phyloP scores from a whole-genome alignment of 2,329 filamentous ascomycete species.

The Fusarium tupiense region DNA sequence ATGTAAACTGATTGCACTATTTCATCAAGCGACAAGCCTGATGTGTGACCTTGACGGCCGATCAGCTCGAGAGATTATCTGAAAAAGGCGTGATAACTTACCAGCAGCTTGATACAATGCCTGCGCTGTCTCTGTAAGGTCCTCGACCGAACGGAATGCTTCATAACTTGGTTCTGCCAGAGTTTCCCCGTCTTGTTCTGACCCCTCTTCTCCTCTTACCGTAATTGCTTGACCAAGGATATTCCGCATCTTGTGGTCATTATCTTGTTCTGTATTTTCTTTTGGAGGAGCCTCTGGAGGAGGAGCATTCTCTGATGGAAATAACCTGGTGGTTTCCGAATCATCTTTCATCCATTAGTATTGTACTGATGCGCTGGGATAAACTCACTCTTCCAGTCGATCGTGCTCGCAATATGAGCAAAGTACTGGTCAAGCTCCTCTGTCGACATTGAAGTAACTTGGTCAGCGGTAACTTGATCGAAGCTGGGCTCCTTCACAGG shows the following conservation, averaged over 20 bases:
- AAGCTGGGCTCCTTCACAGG: constrained; percentile 48
- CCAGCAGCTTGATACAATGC: constrained; percentile 48
- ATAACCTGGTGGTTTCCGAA: constrained; percentile 48
- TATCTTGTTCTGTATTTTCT: constrained; percentile 42
- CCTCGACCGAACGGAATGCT: constrained; percentile 45
- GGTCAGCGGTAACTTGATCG: constrained; percentile 65
- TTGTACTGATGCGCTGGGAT: too few relatives aligned
- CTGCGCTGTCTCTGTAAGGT: constrained; percentile 46
- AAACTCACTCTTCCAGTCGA: constrained; percentile 48
- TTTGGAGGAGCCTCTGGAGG: constrained; percentile 15
- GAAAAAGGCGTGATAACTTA: constrained; percentile 28
- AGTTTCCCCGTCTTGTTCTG: neutral
- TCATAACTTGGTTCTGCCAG: constrained; percentile 39
- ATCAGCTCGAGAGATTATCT: constrained; percentile 16
- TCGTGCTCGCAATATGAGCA: constrained; percentile 49
- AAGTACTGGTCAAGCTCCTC: constrained; percentile 74
- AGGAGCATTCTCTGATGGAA: constrained; percentile 45
- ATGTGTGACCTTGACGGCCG: constrained; percentile 40
- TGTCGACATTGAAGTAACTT: constrained; percentile 70
- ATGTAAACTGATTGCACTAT: constrained; percentile 51
- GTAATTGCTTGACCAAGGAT: constrained; percentile 36
- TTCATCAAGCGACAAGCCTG: constrained; percentile 48
- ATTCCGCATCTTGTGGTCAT: constrained; percentile 34
- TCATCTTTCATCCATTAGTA: constrained; percentile 39
- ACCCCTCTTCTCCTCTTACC: constrained; percentile 10